phyloP scores from a whole-genome alignment of 2,329 filamentous ascomycete species.

The Pestalotiopsis sp. region DNA sequence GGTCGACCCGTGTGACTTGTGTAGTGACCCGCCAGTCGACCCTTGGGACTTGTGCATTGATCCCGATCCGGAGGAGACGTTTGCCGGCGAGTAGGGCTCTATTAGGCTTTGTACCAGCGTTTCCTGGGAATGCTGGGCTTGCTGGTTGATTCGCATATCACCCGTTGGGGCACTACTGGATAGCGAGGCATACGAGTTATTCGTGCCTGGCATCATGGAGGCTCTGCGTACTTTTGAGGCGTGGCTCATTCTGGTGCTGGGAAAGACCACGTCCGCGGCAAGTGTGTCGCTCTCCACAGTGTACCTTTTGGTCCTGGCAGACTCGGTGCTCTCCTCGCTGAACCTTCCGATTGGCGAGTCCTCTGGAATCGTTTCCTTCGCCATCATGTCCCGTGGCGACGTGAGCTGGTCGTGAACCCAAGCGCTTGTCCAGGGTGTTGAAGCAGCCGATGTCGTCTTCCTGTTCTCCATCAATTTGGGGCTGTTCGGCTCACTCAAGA shows the following conservation, averaged over 20 bases:
- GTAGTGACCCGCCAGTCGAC: not conserved
- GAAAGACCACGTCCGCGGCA: not conserved
- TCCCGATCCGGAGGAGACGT: not conserved
- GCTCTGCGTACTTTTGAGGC: slow-evolving; percentile 6
- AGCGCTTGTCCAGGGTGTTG: slow-evolving; percentile 21
- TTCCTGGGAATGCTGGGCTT: slow-evolving; percentile 11
- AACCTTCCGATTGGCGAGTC: slow-evolving; percentile 17
- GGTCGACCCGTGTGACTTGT: not conserved
- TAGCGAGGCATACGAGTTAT: slow-evolving; percentile 21
- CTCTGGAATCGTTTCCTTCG: slow-evolving; percentile 21
- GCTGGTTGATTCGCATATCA: slow-evolving; percentile 23
- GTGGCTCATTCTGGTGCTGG: not conserved
- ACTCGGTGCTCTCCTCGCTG: not conserved
- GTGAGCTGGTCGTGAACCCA: slow-evolving; percentile 27
- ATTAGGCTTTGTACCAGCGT: not conserved
- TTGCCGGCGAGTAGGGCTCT: not conserved
- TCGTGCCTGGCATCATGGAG: slow-evolving; percentile 23
- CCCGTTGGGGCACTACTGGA: slow-evolving; percentile 19
- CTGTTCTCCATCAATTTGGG: not conserved
- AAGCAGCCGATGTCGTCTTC: not conserved
- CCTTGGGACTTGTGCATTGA: not conserved
- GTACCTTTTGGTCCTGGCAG: not conserved
- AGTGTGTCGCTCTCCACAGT: not conserved
- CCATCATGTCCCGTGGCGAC: slow-evolving; percentile 17
- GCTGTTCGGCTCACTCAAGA: slow-evolving; percentile 4